A percentile compares a stretch with the other conserved stretches of the same genome.
Evolutionary conservation across 768 basidiomycete genomes (phyloP).

Genomic region (Auricularia heimuer): DNA sequence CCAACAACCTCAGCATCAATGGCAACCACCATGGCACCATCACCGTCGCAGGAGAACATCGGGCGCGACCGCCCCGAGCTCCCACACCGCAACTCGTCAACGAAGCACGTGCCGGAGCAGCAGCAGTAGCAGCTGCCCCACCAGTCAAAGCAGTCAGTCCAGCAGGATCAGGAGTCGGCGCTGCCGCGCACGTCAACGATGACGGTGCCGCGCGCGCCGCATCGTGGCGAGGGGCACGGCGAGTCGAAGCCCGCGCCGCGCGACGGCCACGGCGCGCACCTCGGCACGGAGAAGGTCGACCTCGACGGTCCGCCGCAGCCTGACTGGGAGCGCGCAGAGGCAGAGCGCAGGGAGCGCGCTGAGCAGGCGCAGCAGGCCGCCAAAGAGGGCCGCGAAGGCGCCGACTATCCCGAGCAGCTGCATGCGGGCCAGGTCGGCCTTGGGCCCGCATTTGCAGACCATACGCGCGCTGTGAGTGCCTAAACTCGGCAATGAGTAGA

Average conservation of each 20-base stretch:
- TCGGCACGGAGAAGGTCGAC: neutral
- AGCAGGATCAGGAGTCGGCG: too few relatives aligned
- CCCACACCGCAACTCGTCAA: neutral
- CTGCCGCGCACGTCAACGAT: neutral
- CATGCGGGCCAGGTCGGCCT: constrained; percentile 36
- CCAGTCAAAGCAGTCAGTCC: too few relatives aligned
- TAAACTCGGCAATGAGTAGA: neutral
- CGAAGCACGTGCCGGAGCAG: neutral
- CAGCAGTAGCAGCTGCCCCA: neutral
- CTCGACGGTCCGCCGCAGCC: constrained; percentile 1
- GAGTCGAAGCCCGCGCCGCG: neutral
- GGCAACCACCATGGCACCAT: too few relatives aligned
- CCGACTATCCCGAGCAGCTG: constrained; percentile 27
- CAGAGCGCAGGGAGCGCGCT: neutral
- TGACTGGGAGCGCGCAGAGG: neutral
- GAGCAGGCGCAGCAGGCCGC: neutral
- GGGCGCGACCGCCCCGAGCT: neutral
- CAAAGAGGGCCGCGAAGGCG: constrained; percentile 1
- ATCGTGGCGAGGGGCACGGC: neutral
- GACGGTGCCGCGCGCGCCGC: neutral
- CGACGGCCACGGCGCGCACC: neutral
- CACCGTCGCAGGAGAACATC: too few relatives aligned
- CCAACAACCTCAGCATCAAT: too few relatives aligned
- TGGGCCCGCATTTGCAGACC: constrained; percentile 15
- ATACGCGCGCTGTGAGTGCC: constrained; percentile 7